phyloP scores from a whole-genome alignment of 495 filamentous ascomycete species.

The Aspergillus avenaceus region DNA sequence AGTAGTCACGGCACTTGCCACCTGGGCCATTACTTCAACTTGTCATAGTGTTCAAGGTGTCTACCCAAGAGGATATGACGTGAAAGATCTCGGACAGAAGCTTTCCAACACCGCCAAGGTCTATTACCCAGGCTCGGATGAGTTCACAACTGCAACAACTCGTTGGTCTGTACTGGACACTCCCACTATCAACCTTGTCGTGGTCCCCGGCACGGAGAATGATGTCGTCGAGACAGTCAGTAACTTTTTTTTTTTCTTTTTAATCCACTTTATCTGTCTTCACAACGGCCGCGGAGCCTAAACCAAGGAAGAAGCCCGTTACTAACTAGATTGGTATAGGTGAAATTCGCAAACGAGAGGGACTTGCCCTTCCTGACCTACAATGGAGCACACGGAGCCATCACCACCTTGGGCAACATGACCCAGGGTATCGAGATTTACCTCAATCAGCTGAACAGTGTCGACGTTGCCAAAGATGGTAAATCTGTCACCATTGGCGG shows the following conservation, averaged over 20 bases:
- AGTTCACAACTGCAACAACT: conserved; percentile 34
- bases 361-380: conserved; percentile 47
- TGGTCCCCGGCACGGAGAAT: conserved; percentile 44
- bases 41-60: conserved; percentile 6
- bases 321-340: conserved; percentile 21
- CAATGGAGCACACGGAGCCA: conserved; percentile 44
- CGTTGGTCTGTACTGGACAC: conserved; percentile 38
- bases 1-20: conserved; percentile 16
- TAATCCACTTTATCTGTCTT: background rate
- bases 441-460: conserved; percentile 35
- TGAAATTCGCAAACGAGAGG: conserved; percentile 41
- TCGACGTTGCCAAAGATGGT: conserved; percentile 37
- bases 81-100: conserved; percentile 15
- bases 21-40: conserved; percentile 18
- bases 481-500: conserved; percentile 49
- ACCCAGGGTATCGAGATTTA: conserved; percentile 46
- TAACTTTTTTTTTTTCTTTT: background rate
- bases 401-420: conserved; percentile 39
- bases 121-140: conserved; percentile 38
- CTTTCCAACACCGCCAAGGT: conserved; percentile 42
- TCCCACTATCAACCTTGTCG: conserved; percentile 44
- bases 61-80: conserved; percentile 9
- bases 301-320: background rate
- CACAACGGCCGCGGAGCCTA: background rate
- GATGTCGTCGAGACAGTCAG: conserved; percentile 49